Conservation (phyloP, 371 early-diverging fungal genomes). For the Haplosporangium sp. region DNA sequence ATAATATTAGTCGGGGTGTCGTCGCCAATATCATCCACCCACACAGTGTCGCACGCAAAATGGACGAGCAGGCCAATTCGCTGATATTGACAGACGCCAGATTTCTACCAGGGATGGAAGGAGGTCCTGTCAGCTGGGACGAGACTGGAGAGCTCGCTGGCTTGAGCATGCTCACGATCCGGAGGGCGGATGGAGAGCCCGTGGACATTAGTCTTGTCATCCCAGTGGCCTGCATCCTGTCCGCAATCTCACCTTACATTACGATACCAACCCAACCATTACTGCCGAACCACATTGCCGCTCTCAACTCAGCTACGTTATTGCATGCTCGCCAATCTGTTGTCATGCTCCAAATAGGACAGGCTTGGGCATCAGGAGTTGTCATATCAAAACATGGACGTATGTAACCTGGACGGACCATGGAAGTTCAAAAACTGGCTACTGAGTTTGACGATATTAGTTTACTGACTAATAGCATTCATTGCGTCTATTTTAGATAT, state of each 20-base stretch:
- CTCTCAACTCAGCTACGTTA: conserved; percentile 31
- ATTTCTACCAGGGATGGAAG: conserved; percentile 56
- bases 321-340: conserved; percentile 47
- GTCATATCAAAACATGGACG: conserved; percentile 52
- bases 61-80: conserved; percentile 39
- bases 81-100: conserved; percentile 51
- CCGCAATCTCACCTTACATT: conserved; percentile 49
- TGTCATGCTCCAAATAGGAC: conserved; percentile 52
- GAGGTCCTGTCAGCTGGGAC: conserved; percentile 53
- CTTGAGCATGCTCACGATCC: conserved; percentile 32
- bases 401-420: conserved; percentile 11
- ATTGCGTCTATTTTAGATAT: conserved; percentile 27
- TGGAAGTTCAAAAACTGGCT: no score
- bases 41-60: conserved; percentile 39
- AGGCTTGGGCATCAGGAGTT: conserved; percentile 56
- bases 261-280: conserved; percentile 23
- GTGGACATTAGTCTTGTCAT: conserved; percentile 53
- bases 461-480: neutral
- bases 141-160: conserved; percentile 51
- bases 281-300: conserved; percentile 30
- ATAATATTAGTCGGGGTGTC: conserved; percentile 55
- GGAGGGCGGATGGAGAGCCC: conserved; percentile 54
- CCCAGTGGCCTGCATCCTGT: conserved; percentile 46
- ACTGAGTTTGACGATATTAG: neutral
- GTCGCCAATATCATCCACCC: conserved; percentile 52